Percentiles rank a stretch among this genome's conserved stretches.
Conservation (phyloP, 345 rosid genomes). For the Anastatica hierochuntica region DNA sequence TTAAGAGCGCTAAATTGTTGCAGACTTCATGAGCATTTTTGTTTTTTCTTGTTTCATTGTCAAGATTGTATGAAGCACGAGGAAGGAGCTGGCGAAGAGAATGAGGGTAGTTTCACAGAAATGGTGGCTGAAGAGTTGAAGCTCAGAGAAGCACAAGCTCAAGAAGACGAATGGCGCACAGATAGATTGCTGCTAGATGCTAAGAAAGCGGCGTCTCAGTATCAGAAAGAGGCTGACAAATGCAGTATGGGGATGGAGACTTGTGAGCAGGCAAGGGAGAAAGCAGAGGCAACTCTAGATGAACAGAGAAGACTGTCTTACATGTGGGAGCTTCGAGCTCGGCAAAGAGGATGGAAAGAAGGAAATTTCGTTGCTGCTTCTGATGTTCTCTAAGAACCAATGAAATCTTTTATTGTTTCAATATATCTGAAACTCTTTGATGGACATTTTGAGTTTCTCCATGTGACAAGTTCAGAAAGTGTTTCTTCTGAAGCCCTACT, state of each 20-base stretch:
- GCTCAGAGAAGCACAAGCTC: constrained; percentile 43
- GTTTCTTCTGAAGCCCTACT: constrained; percentile 6
- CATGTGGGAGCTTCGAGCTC: constrained; percentile 40
- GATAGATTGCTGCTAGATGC: constrained; percentile 49
- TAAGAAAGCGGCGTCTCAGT: constrained; percentile 58
- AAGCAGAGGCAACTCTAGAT: constrained; percentile 37
- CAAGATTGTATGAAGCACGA: constrained; percentile 46
- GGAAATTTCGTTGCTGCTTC: constrained; percentile 1
- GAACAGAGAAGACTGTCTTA: constrained; percentile 37
- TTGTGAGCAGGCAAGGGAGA: constrained; percentile 60
- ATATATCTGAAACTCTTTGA: constrained; percentile 11
- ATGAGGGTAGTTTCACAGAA: constrained; percentile 35
- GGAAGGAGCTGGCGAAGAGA: constrained; percentile 33
- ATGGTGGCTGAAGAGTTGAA: constrained; percentile 45
- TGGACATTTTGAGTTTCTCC: constrained; percentile 3
- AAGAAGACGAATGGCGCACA: constrained; percentile 34
- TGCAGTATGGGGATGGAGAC: constrained; percentile 67
- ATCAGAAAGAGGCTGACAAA: constrained; percentile 59
- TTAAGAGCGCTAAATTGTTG: background rate
- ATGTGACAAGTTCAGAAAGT: background rate
- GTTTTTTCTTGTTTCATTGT: constrained; percentile 11
- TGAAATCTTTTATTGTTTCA: background rate
- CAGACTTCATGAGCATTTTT: background rate
- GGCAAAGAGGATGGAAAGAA: constrained; percentile 37
- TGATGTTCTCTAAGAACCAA: constrained; percentile 8